These are phyloP conservation scores for Globisporangium paroecandrum DNA, from an alignment of 352 stramenopile genomes.

Conservation along the genomic window DNA sequence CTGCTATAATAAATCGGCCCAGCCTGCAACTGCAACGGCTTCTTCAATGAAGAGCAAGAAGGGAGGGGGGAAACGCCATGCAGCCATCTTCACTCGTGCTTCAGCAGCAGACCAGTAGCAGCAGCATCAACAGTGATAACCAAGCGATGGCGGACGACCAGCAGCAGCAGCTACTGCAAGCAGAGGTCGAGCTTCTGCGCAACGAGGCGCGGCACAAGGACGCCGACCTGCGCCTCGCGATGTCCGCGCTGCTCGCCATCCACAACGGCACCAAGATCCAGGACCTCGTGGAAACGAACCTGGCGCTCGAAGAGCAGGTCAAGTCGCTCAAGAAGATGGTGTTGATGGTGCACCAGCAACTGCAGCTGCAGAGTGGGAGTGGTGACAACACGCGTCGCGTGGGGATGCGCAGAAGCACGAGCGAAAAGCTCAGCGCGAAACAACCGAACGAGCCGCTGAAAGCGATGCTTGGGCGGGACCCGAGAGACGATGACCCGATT, in stretches of 20 bases:
- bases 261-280: conserved; percentile 30
- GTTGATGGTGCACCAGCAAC: conserved; percentile 17
- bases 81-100: neutral
- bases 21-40: conserved; percentile 6
- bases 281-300: conserved; percentile 42
- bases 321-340: conserved; percentile 41
- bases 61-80: conserved; percentile 10
- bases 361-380: neutral
- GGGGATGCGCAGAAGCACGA: neutral
- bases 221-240: conserved; percentile 25
- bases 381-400: neutral
- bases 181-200: conserved; percentile 28
- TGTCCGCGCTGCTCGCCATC: conserved; percentile 14
- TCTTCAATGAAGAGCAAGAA: neutral
- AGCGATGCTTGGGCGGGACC: neutral
- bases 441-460: conserved; percentile 1
- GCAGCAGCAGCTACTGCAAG: conserved; percentile 17
- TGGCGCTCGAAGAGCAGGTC: conserved; percentile 45
- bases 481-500: conserved; percentile 12
- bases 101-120: neutral
- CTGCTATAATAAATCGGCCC: neutral
- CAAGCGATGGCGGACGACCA: neutral
- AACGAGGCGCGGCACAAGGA: conserved; percentile 26
- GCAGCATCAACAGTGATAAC: neutral
- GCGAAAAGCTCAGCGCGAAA: neutral